Evolutionary conservation across 2,329 filamentous ascomycete genomes (phyloP).

Genomic region (Hypoxylon sp.): DNA sequence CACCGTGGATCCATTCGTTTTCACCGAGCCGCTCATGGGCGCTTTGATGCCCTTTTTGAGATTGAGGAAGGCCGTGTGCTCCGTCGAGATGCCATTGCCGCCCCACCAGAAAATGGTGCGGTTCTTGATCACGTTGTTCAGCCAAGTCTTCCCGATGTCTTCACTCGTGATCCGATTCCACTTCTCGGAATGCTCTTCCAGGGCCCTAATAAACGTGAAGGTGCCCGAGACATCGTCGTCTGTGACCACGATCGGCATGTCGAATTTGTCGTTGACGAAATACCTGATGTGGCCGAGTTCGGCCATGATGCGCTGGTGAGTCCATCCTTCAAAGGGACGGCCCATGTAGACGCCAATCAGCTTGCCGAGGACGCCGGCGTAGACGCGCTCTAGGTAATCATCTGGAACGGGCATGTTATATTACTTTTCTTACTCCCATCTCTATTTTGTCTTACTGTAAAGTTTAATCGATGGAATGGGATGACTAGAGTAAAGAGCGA

Average conservation of each 20-base stretch:
- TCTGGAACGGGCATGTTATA: constrained; percentile 18
- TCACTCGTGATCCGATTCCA: constrained; percentile 37
- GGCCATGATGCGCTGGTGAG: constrained; percentile 53
- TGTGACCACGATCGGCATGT: constrained; percentile 52
- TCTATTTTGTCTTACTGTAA: neutral
- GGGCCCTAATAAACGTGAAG: constrained; percentile 56
- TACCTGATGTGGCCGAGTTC: constrained; percentile 54
- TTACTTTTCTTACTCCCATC: neutral
- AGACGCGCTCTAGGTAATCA: constrained; percentile 55
- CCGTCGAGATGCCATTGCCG: constrained; percentile 57
- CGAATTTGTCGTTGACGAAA: constrained; percentile 54
- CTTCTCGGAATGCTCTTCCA: constrained; percentile 52
- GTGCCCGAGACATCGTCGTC: constrained; percentile 57
- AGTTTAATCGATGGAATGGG: neutral
- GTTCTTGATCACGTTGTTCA: constrained; percentile 54
- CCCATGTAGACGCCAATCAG: constrained; percentile 58
- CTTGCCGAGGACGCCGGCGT: constrained; percentile 59
- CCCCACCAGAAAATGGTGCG: constrained; percentile 58
- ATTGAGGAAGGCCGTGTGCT: constrained; percentile 58
- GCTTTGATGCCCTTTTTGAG: constrained; percentile 56
- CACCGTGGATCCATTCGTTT: constrained; percentile 52
- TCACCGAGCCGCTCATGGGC: constrained; percentile 52
- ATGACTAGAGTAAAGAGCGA: neutral
- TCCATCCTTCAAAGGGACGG: constrained; percentile 58
- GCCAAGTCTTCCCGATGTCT: constrained; percentile 53